Conservation (phyloP, 2,329 filamentous ascomycete species). For the Penicillium sp. region DNA sequence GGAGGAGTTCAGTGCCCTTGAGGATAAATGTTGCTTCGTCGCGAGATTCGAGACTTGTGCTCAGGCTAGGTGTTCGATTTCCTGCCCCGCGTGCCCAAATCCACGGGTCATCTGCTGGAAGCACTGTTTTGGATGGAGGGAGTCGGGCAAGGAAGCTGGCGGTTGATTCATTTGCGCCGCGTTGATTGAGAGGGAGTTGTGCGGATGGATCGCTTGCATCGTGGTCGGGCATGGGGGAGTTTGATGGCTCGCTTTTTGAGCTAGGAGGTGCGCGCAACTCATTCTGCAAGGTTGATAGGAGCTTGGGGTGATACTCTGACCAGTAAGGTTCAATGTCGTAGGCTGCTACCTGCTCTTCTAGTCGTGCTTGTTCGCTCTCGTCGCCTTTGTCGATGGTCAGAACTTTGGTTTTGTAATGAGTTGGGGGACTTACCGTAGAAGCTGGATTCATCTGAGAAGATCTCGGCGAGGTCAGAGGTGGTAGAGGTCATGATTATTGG, state of each 20-base stretch:
- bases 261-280: background rate
- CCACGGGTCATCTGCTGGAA: slow-evolving; percentile 57
- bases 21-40: slow-evolving; percentile 53
- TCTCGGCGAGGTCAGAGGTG: slow-evolving; percentile 16
- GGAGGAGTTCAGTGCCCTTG: slow-evolving; percentile 56
- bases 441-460: slow-evolving; percentile 46
- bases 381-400: slow-evolving; percentile 51
- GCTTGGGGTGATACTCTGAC: slow-evolving; percentile 31
- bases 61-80: too few species aligned
- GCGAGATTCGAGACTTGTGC: slow-evolving; percentile 32
- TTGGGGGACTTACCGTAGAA: slow-evolving; percentile 40
- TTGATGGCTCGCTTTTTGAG: background rate
- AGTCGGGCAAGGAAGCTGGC: slow-evolving; percentile 66
- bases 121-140: slow-evolving; percentile 63
- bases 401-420: background rate
- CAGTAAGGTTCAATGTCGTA: slow-evolving; percentile 57
- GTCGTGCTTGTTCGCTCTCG: slow-evolving; percentile 47
- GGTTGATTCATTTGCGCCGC: slow-evolving; percentile 57
- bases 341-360: slow-evolving; percentile 52
- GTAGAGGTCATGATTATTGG: background rate
- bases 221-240: background rate
- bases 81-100: slow-evolving; percentile 70
- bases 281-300: slow-evolving; percentile 36
- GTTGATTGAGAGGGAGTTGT: slow-evolving; percentile 8
- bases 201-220: background rate